These are phyloP conservation scores for Triticum turgidum DNA, from an alignment of 176 grass and related monocot genomes.

Conservation along the genomic window DNA sequence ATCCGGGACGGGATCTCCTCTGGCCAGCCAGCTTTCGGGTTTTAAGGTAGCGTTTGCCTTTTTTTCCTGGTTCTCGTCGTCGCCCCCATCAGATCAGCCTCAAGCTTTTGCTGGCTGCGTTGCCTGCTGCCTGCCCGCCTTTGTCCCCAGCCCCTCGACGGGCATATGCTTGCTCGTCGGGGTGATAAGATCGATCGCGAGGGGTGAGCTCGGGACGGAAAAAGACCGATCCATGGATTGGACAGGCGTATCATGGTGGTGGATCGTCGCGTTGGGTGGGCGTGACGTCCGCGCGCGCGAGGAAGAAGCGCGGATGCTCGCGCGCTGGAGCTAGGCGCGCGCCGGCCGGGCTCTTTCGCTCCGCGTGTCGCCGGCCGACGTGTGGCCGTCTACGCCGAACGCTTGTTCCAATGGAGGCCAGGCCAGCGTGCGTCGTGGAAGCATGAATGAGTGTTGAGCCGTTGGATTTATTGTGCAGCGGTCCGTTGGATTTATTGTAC, in stretches of 20 bases:
- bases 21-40: constrained; percentile 7
- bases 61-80: background rate
- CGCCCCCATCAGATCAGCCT: background rate
- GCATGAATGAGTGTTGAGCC: too few species aligned
- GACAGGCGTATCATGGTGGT: constrained; percentile 25
- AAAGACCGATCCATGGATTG: background rate
- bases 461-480: too few species aligned
- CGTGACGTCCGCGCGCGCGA: background rate
- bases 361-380: constrained; percentile 10
- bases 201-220: background rate
- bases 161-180: background rate
- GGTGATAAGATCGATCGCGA: background rate
- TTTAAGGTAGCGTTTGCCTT: constrained; percentile 20
- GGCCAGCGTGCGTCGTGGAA: background rate
- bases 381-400: background rate
- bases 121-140: background rate
- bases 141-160: background rate
- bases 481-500: too few species aligned
- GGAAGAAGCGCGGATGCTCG: constrained; percentile 4
- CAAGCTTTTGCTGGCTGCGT: background rate
- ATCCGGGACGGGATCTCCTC: constrained; percentile 27
- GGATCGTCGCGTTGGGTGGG: constrained; percentile 3
- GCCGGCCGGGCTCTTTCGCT: background rate
- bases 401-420: background rate
- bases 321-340: background rate